Conservation (phyloP, 495 filamentous ascomycete species). For the Xylaria longipes region DNA sequence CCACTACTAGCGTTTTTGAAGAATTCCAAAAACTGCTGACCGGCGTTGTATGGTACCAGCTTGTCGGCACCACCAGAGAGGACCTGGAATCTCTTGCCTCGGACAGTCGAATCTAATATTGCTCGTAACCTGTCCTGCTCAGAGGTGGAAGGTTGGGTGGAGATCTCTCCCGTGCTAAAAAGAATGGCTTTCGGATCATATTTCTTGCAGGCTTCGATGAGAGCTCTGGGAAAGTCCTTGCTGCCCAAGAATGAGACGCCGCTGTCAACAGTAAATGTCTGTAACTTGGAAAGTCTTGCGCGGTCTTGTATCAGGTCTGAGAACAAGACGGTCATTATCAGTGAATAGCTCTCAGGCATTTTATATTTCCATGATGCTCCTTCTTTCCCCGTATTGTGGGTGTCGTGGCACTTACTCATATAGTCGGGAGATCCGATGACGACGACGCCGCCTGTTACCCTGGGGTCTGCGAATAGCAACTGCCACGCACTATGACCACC, state of each 20-base stretch:
- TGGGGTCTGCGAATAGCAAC: slow-evolving; percentile 74
- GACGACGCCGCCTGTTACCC: slow-evolving; percentile 75
- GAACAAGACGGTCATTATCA: not conserved
- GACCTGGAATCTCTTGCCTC: slow-evolving; percentile 78
- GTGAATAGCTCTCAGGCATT: slow-evolving; percentile 1
- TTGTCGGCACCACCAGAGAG: slow-evolving; percentile 80
- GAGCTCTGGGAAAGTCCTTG: slow-evolving; percentile 71
- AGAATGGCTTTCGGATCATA: slow-evolving; percentile 75
- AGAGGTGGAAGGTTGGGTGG: slow-evolving; percentile 13
- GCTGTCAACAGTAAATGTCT: slow-evolving; percentile 58
- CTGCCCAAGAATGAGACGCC: slow-evolving; percentile 76
- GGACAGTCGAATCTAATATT: slow-evolving; percentile 59
- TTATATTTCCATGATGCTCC: not conserved
- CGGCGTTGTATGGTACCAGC: slow-evolving; percentile 78
- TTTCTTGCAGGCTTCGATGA: slow-evolving; percentile 65
- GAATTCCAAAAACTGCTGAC: slow-evolving; percentile 72
- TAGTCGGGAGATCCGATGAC: slow-evolving; percentile 93
- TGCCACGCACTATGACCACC: slow-evolving; percentile 93
- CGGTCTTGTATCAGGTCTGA: slow-evolving; percentile 75
- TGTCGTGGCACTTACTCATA: slow-evolving; percentile 53
- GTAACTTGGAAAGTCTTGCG: slow-evolving; percentile 72
- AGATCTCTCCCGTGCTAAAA: slow-evolving; percentile 58
- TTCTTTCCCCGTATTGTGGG: not conserved
- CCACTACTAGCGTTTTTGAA: slow-evolving; percentile 65
- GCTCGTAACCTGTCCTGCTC: slow-evolving; percentile 51